These are phyloP conservation scores for Flaveria ramosissima DNA, from an alignment of 129 eudicot genomes.

Conservation along the genomic window DNA sequence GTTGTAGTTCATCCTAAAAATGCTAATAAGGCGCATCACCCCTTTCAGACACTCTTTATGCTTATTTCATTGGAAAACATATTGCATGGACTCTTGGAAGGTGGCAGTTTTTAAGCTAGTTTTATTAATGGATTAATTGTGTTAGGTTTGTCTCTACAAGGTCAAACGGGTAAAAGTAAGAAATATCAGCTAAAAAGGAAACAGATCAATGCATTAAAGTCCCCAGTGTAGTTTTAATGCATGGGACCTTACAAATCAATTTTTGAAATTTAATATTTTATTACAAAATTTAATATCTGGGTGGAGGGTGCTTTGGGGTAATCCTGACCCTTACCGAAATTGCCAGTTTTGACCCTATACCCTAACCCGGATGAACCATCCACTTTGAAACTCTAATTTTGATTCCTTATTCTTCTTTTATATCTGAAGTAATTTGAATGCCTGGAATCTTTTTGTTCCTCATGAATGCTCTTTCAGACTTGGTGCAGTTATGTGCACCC, in stretches of 20 bases:
- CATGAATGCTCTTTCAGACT: too few relatives aligned
- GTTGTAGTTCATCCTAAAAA: conserved; percentile 6
- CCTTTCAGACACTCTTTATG: not conserved
- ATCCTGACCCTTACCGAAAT: not conserved
- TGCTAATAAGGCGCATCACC: conserved; percentile 3
- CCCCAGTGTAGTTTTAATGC: too few relatives aligned
- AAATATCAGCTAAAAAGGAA: too few relatives aligned
- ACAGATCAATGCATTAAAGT: too few relatives aligned
- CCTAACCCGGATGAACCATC: not conserved
- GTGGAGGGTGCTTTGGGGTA: not conserved
- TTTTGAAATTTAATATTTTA: not conserved
- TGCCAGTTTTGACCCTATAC: not conserved
- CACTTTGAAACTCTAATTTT: not conserved
- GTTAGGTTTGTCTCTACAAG: too few relatives aligned
- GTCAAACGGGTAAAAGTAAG: too few relatives aligned
- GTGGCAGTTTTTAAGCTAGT: not conserved
- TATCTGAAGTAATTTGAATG: too few relatives aligned
- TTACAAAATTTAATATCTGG: not conserved
- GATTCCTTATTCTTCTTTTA: too few relatives aligned
- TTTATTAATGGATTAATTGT: too few relatives aligned
- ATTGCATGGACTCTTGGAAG: not conserved
- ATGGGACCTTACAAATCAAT: too few relatives aligned
- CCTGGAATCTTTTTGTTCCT: too few relatives aligned
- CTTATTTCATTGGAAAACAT: not conserved
- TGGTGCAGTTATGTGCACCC: too few relatives aligned